Conservation (phyloP, 73 alveolate species). For the Paramecium sexaurelia region DNA sequence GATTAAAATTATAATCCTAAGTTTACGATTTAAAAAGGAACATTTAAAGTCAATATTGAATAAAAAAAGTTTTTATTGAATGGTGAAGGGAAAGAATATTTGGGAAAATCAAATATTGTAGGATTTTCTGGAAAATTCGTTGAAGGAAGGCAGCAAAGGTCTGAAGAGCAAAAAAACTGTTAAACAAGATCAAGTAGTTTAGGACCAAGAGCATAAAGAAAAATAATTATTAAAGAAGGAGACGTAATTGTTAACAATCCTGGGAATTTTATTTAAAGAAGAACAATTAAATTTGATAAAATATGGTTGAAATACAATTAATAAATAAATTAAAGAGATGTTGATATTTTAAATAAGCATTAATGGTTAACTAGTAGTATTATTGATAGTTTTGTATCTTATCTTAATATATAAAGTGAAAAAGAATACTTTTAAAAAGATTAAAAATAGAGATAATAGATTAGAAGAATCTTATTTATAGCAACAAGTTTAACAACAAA, state of each 20-base stretch:
- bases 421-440: background rate
- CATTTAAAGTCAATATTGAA: background rate
- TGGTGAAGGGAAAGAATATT: background rate
- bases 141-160: no score
- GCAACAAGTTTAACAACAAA: background rate
- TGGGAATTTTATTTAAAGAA: background rate
- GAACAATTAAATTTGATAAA: background rate
- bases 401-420: background rate
- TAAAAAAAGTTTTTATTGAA: background rate
- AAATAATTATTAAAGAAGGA: background rate
- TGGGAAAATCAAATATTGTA: background rate
- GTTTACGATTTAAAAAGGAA: background rate
- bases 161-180: no score
- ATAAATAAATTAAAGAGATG: background rate
- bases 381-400: background rate
- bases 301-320: background rate
- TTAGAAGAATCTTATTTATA: background rate
- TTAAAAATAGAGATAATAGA: background rate
- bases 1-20: background rate
- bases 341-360: background rate
- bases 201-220: no score
- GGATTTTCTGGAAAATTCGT: background rate
- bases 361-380: background rate
- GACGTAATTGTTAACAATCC: background rate
- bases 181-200: background rate